Base-by-base conservation (phyloP, 345 rosid genomes). In the Linum usitatissimum region DNA sequence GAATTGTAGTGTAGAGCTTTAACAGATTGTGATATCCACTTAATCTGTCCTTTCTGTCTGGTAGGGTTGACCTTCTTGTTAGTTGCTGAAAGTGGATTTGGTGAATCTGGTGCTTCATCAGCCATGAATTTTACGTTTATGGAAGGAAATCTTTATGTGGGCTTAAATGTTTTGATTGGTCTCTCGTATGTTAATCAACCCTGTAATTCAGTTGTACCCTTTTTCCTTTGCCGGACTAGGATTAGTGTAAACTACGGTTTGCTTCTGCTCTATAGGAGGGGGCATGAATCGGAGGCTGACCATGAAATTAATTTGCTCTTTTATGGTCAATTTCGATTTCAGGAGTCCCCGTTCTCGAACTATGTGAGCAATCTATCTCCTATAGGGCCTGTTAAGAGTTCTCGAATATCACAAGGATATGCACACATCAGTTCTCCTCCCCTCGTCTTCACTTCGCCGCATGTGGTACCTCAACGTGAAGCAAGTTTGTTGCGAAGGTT, bases 281-380 rank as follows among this genome's bases (percentile, higher is more conserved):
- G n/a, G 18, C 38, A 30, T 23, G 42, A 48, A 30, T 53, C 65
- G 51, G 18, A n/a, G 20, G 5, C 20, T 13, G 36, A 18, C 5
- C 18, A 62, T 56, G 13, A 53, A 20, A 23, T 51, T 15, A 54
- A 60, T 59, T 13, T 21, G 14, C 10, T 14, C 28, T 23, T 23
- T 23, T 20, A 58, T 64, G 53, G 21, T 40, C 40, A 30, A 3
- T 61, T 31, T 74, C 36, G 63, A 55, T 63, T 66, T 68, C 70
- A 78, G 85, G 80, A 81, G 63, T 78, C 85, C 18, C 82, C 82
- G 1, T 76, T 65, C 61, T 73, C 75, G n/a, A 71, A 71, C 68
- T 76, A 28, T 54, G 5, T 64, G 3, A 76, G 73, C 75, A 81
- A 63, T 42, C 68, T 76, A 64, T 78, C 80, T 15, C 82, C 80